phyloP scores from a whole-genome alignment of 2,329 filamentous ascomycete genomes.

The Fusarium proliferatum region DNA sequence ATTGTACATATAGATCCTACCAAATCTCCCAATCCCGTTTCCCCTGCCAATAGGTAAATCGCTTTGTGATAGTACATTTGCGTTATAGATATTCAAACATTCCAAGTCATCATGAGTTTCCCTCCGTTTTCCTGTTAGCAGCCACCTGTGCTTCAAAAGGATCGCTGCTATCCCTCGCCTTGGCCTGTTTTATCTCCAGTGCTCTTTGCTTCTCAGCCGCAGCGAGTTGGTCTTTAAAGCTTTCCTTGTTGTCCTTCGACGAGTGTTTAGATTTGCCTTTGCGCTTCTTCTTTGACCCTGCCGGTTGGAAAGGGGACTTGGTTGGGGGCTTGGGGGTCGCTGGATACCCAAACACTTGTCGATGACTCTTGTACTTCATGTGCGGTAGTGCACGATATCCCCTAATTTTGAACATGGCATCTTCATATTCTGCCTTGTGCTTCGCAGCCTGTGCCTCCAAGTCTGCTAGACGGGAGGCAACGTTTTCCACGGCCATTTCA shows the following conservation, averaged over 20 bases:
- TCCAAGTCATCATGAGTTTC: constrained; percentile 11
- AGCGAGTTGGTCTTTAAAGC: constrained; percentile 19
- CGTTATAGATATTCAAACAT: constrained; percentile 25
- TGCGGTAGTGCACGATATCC: constrained; percentile 41
- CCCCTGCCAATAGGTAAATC: constrained; percentile 17
- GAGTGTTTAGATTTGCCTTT: constrained; percentile 1
- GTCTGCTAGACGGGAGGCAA: constrained; percentile 32
- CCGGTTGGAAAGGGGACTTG: constrained; percentile 31
- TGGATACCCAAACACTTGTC: constrained; percentile 44
- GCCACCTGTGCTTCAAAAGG: constrained; percentile 22
- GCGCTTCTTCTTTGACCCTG: not conserved
- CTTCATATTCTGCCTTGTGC: constrained; percentile 43
- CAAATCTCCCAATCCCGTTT: constrained; percentile 2
- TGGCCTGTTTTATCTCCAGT: constrained; percentile 10
- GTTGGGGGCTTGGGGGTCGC: constrained; percentile 31
- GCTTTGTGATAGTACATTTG: constrained; percentile 37
- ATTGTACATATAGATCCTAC: constrained; percentile 27
- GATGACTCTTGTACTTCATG: constrained; percentile 46
- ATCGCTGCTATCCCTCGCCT: constrained; percentile 11
- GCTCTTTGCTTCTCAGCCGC: constrained; percentile 14
- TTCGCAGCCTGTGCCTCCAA: constrained; percentile 41
- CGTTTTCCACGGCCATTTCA: not conserved
- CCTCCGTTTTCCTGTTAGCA: constrained; percentile 1
- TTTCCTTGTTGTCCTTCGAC: constrained; percentile 12
- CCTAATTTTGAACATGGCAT: constrained; percentile 46